Base-by-base conservation (phyloP, 2,329 filamentous ascomycete species). In the Paecilomyces variotii region DNA sequence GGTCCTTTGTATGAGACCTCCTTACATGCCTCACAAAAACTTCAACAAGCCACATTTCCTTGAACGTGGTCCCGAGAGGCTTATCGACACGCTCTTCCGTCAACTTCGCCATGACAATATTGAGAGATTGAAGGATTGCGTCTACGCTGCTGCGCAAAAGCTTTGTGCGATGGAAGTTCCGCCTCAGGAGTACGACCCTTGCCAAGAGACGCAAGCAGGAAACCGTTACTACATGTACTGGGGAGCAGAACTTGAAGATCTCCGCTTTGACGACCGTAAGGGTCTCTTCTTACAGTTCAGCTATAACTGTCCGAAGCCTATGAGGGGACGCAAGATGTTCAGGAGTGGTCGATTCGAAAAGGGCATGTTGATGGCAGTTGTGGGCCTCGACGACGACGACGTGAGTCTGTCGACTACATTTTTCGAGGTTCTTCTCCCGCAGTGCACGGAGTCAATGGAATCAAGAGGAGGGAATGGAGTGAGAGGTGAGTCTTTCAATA, bases 311-410 rank as follows among this genome's bases (percentile, higher is more conserved):
- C 70, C 70, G 9, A 55, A 56, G 4, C 62, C 57, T 49, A 60
- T 72, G 56, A 61, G 65, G 55, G 68, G 65, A 11, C 54, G 56
- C 6, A 61, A 57, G 26, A 61, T 72, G 54, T 61, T 61, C 25
- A 57, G 59, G 7, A 65, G 64, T 3, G 60, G 61, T 25, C 61
- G 67, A 30, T 65, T 72, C 26, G 60, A 70, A 56, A 59, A 62
- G 25, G 67, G 68, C 14, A 71, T 72, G 68, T 62, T 72, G 6
- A 60, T 67, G 11, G 68, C 68, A 39, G 55, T 70, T 4, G 58
- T 71, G 12, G 64, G 67, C 2, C 58, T 68, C 26, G 62, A 70
- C 39, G 58, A 61, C 5, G 56, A 62, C 7, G 60, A 58, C 2
- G 57, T 60, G 14, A 59, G 63, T 26, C 54, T 72, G 14, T 70